These are phyloP conservation scores for Rachicladosporium sp. DNA, from an alignment of 2,329 filamentous ascomycete genomes.

Conservation along the genomic window DNA sequence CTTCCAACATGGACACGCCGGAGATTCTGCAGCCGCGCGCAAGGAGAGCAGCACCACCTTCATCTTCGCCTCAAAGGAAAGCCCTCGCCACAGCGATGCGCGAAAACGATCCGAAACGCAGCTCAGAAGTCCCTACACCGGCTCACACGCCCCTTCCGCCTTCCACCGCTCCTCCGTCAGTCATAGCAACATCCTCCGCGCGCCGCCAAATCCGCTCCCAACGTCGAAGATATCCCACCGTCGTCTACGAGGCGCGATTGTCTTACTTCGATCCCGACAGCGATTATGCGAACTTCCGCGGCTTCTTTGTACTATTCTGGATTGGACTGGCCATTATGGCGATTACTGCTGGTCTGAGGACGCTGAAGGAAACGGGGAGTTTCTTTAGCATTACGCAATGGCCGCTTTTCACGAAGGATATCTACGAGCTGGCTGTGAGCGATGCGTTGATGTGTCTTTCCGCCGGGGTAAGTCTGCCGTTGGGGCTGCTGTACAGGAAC, in stretches of 20 bases:
- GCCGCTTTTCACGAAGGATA: conserved; percentile 74
- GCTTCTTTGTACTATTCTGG: conserved; percentile 98
- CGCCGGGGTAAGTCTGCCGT: conserved; percentile 57
- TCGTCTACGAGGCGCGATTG: conserved; percentile 79
- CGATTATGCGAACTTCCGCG: conserved; percentile 87
- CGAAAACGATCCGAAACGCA: not conserved
- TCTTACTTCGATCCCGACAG: conserved; percentile 91
- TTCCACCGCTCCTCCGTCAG: conserved; percentile 83
- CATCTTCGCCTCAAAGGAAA: conserved; percentile 8
- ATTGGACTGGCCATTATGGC: conserved; percentile 94
- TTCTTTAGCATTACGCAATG: conserved; percentile 79
- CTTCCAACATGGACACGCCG: conserved; percentile 3
- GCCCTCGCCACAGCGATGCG: not conserved
- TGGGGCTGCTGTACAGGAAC: conserved; percentile 57
- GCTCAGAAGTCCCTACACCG: conserved; percentile 7
- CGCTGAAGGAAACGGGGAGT: conserved; percentile 85
- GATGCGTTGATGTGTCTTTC: conserved; percentile 76
- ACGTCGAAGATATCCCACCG: conserved; percentile 78
- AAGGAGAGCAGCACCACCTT: conserved; percentile 10
- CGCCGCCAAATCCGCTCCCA: conserved; percentile 60
- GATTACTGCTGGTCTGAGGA: conserved; percentile 83
- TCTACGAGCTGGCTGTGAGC: conserved; percentile 72
- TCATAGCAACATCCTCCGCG: conserved; percentile 71
- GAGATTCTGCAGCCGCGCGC: conserved; percentile 17
- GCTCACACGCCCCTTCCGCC: conserved; percentile 69